Evolutionary conservation across 2,329 filamentous ascomycete species (phyloP), one percentile per base, ranked within the genome.

Genomic region (Colletotrichum phormii): DNA sequence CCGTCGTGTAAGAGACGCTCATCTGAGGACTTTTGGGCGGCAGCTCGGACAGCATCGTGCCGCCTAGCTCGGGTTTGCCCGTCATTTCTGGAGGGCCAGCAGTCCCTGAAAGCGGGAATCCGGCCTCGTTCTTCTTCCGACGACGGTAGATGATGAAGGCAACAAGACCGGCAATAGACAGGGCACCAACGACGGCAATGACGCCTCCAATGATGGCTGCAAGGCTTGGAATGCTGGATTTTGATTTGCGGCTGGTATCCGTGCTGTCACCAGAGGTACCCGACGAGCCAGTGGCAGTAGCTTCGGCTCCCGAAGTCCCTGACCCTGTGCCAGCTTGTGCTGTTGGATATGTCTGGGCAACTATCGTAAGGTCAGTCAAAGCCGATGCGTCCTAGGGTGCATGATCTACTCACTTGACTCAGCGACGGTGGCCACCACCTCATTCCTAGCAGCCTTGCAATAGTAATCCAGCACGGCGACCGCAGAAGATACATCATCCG

Each of bases 371-470:
- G 65, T 77, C 68, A 55, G 74, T 74, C 42, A 22, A 49, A 3
- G 4, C 68, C 60, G 11, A 12, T 72, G 7, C 75, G 67, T 64
- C 77, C 2, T 1, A 74, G 74, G 4, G 73, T 54, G 2, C 71
- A 15, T 11, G 1, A 72, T 7, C 75, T 37, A 78, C 80, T 64
- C 62, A 78, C 76, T 76, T 0, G 86, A 86, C 18, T 84, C 81
- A 3, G 80, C 82, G 3, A 88, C 81, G 0, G 83, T 84, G 0
- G 81, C 80, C 5, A 85, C 80, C 1, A 84, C 81, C 51, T 86
- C 76, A 26, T 80, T 83, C 62, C 81, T 81, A 0, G 85, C 88
- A 4, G 87, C 88, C 67, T 83, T 86, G 76, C 87, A 89, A 75
- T 89, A 89, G 57, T 81, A 80, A 54, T 84, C 80, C 72, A 85